A percentile compares a stretch with the other conserved stretches of the same genome.
phyloP scores from a whole-genome alignment of 176 grass and related monocot genomes.

The Eragrostis curvula region DNA sequence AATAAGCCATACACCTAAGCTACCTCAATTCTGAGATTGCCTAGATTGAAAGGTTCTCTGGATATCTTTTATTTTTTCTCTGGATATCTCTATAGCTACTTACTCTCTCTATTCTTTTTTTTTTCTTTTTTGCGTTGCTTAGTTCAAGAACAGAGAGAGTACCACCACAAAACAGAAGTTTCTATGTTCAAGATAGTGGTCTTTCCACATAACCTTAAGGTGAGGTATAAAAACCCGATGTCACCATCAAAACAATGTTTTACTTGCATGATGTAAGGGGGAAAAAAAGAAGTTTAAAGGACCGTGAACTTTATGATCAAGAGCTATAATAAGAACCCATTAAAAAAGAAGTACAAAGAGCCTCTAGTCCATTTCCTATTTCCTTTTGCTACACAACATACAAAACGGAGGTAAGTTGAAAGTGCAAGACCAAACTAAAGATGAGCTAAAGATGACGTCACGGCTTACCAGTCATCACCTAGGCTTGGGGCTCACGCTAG shows the following conservation, averaged over 20 bases:
- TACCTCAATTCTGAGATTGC: not conserved
- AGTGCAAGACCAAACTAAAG: not conserved
- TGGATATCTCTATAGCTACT: not conserved
- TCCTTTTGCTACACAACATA: not conserved
- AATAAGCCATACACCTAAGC: not conserved
- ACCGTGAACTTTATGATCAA: not conserved
- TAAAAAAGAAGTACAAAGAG: not conserved
- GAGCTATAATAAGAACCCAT: not conserved
- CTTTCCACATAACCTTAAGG: not conserved
- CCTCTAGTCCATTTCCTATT: not conserved
- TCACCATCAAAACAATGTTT: not conserved
- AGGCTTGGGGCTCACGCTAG: constrained; percentile 33
- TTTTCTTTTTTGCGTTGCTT: too few species aligned
- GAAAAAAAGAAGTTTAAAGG: not conserved
- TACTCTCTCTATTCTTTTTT: not conserved
- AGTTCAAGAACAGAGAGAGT: too few species aligned
- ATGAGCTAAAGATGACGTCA: constrained; percentile 16
- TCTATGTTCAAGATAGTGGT: too few species aligned
- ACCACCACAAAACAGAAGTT: not conserved
- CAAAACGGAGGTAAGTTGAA: not conserved
- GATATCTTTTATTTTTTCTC: too few species aligned
- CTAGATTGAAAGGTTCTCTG: not conserved
- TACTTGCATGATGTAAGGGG: not conserved
- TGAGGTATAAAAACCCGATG: not conserved
- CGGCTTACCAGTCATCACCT: not conserved